Percentiles rank a stretch among this genome's conserved stretches.
phyloP scores from a whole-genome alignment of 805 yeast genomes.

The Saturnispora saitoi region DNA sequence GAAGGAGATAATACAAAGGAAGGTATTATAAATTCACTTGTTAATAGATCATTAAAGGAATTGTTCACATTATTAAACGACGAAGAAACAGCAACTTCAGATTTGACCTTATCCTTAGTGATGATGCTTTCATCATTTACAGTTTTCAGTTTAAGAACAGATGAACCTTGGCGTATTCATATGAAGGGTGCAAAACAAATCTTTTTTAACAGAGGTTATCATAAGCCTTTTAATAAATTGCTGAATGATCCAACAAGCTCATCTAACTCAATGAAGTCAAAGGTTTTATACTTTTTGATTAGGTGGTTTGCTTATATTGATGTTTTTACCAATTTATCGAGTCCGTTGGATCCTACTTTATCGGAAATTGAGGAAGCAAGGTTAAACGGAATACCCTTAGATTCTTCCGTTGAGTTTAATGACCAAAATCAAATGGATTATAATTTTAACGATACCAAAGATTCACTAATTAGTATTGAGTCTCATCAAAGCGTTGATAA shows the following conservation, averaged over 20 bases:
- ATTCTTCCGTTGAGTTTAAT: background rate
- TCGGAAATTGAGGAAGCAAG: constrained; percentile 16
- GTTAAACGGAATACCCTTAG: background rate
- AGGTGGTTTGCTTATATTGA: constrained; percentile 67
- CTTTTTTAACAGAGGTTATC: constrained; percentile 41
- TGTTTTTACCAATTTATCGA: constrained; percentile 52
- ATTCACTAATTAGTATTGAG: constrained; percentile 18
- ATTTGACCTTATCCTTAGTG: constrained; percentile 55
- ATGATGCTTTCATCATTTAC: constrained; percentile 52
- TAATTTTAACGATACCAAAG: constrained; percentile 18
- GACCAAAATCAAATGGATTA: constrained; percentile 22
- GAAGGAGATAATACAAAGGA: constrained; percentile 25
- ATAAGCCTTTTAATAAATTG: constrained; percentile 27
- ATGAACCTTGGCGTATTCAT: constrained; percentile 52
- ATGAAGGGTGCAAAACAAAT: constrained; percentile 61
- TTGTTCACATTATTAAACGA: constrained; percentile 43
- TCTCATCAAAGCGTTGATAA: constrained; percentile 44
- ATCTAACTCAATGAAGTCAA: constrained; percentile 20
- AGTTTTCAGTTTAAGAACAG: constrained; percentile 35
- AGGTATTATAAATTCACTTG: constrained; percentile 39
- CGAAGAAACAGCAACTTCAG: constrained; percentile 47
- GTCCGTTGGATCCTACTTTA: constrained; percentile 33
- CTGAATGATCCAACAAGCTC: constrained; percentile 15
- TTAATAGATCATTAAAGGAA: constrained; percentile 50
- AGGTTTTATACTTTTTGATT: constrained; percentile 45